These are phyloP conservation scores for Petunia axillaris DNA, from an alignment of 257 asterid species.

Conservation along the genomic window DNA sequence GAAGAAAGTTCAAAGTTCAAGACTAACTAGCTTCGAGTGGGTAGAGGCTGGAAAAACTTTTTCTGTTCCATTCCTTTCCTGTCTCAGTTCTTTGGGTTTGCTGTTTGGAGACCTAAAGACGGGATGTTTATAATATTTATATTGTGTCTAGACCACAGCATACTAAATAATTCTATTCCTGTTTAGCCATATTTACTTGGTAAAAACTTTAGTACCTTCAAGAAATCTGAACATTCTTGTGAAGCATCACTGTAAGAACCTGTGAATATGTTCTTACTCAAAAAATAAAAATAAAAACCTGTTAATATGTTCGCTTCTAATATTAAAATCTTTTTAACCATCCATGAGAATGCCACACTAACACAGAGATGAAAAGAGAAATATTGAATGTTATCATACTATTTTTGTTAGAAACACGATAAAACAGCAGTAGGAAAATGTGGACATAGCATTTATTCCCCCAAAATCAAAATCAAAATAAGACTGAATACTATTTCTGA, in stretches of 20 bases:
- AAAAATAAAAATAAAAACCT: neutral
- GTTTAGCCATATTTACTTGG: neutral
- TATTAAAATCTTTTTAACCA: neutral
- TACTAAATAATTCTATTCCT: neutral
- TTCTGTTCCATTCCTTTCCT: conserved; percentile 5
- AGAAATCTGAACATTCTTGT: neutral
- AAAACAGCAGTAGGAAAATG: conserved; percentile 3
- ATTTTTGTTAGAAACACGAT: neutral
- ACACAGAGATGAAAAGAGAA: neutral
- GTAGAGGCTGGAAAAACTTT: neutral
- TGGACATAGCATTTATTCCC: neutral
- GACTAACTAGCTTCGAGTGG: neutral
- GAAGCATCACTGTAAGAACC: neutral
- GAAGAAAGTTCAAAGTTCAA: neutral
- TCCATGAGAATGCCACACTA: neutral
- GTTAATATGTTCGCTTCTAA: neutral
- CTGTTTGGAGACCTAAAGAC: neutral
- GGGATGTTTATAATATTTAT: neutral
- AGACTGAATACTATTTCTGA: neutral
- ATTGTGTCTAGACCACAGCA: neutral
- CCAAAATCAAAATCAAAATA: neutral
- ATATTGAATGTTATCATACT: neutral
- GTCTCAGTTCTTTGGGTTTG: conserved; percentile 1
- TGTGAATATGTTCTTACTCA: neutral
- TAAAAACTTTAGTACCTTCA: neutral